phyloP scores from a whole-genome alignment of 129 eudicot genomes.

The Artemisia argyi region DNA sequence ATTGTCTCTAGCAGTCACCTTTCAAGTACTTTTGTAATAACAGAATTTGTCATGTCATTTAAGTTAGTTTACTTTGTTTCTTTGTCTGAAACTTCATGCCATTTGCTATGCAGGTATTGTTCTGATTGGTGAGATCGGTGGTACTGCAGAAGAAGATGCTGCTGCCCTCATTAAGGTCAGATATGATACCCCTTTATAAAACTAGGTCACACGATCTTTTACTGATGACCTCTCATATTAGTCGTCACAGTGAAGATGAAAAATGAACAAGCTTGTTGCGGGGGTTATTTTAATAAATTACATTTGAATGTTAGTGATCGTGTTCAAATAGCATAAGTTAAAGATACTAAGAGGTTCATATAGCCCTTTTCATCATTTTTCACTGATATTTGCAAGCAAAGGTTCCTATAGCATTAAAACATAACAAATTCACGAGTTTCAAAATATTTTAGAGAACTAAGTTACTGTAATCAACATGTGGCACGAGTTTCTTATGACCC shows the following conservation, averaged over 20 bases:
- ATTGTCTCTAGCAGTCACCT: slow-evolving; percentile 25
- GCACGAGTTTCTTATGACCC: slow-evolving; percentile 6
- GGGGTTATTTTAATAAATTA: background rate
- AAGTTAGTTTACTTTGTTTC: background rate
- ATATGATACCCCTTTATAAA: slow-evolving; percentile 13
- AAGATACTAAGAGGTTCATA: background rate
- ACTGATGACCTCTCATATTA: slow-evolving; percentile 8
- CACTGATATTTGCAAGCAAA: slow-evolving; percentile 9
- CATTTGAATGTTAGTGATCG: background rate
- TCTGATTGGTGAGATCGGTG: slow-evolving; percentile 98
- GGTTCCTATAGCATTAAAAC: background rate
- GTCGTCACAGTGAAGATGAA: background rate
- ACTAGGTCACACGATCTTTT: slow-evolving; percentile 14
- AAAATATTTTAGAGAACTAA: background rate
- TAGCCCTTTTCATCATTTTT: background rate
- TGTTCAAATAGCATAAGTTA: background rate
- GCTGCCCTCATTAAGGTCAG: slow-evolving; percentile 97
- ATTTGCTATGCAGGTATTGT: slow-evolving; percentile 66
- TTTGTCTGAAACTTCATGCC: background rate
- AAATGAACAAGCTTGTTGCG: slow-evolving; percentile 5
- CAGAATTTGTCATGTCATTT: background rate
- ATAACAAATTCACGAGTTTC: background rate
- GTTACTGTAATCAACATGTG: slow-evolving; percentile 2
- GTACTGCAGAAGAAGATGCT: slow-evolving; percentile 99
- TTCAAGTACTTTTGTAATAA: slow-evolving; percentile 1